phyloP scores from a whole-genome alignment of 345 rosid species.

The Gossypium rotundifolium region DNA sequence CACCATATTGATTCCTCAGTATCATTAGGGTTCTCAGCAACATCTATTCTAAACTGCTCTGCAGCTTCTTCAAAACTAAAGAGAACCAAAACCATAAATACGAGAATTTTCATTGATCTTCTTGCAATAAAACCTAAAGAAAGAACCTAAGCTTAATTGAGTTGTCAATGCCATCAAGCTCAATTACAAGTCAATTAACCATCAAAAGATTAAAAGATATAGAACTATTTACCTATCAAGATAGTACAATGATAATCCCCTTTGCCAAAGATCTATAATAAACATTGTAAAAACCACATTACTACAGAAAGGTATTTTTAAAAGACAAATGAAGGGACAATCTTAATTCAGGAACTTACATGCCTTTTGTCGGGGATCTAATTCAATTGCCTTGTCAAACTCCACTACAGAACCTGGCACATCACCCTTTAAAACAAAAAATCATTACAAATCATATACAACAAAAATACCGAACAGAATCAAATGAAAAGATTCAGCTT shows the following conservation, averaged over 20 bases:
- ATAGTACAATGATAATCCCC: conserved; percentile 64
- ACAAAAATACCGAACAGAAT: background rate
- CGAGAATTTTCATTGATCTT: background rate
- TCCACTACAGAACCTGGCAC: conserved; percentile 62
- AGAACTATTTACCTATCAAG: conserved; percentile 42
- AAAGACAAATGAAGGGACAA: background rate
- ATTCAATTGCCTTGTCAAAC: conserved; percentile 69
- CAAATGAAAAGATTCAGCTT: background rate
- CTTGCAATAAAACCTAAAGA: background rate
- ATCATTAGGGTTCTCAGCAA: conserved; percentile 84
- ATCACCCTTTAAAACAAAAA: conserved; percentile 51
- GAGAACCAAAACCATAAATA: background rate
- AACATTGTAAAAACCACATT: background rate
- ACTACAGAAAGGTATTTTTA: background rate
- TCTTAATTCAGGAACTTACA: conserved; percentile 39
- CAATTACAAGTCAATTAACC: background rate
- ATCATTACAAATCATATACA: background rate
- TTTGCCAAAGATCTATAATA: conserved; percentile 59
- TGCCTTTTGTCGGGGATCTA: conserved; percentile 77
- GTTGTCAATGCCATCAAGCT: background rate
- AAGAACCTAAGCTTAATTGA: background rate
- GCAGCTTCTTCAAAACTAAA: conserved; percentile 84
- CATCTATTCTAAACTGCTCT: conserved; percentile 85
- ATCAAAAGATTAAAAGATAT: background rate
- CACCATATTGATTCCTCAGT: conserved; percentile 97